These are phyloP conservation scores for Monosporascus cannonballus DNA, from an alignment of 2,329 filamentous ascomycete species.

Conservation along the genomic window DNA sequence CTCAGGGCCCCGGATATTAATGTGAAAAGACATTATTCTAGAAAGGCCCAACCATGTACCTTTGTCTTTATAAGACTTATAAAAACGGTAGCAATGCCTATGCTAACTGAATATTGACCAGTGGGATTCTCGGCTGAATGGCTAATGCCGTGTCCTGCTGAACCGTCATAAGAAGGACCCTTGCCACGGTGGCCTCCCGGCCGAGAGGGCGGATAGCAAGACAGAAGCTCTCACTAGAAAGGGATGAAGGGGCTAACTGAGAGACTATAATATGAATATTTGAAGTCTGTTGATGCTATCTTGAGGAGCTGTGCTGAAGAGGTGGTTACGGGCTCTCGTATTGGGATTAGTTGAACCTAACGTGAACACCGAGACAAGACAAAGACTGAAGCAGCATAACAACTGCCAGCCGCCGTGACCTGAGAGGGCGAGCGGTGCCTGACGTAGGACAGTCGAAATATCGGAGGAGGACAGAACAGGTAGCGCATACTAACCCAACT, in stretches of 20 bases:
- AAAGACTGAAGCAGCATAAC: conserved; percentile 5
- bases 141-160: conserved; percentile 39
- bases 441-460: conserved; percentile 21
- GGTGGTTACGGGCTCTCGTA: background rate
- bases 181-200: conserved; percentile 26
- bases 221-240: conserved; percentile 10
- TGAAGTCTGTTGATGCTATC: too few relatives aligned
- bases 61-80: conserved; percentile 25
- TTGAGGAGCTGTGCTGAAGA: background rate
- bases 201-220: conserved; percentile 21
- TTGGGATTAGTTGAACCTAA: background rate
- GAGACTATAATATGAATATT: background rate
- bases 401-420: conserved; percentile 4
- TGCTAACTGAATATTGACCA: conserved; percentile 30
- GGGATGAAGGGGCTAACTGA: background rate
- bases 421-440: conserved; percentile 7
- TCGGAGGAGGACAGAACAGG: conserved; percentile 24
- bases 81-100: conserved; percentile 28
- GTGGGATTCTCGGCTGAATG: conserved; percentile 42
- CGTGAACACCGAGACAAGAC: background rate
- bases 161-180: conserved; percentile 28
- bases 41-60: conserved; percentile 34
- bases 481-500: conserved; percentile 35
- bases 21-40: conserved; percentile 21
- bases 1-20: conserved; percentile 24